These are phyloP conservation scores for Primulina tabacum DNA, from an alignment of 257 asterid genomes.

Conservation along the genomic window DNA sequence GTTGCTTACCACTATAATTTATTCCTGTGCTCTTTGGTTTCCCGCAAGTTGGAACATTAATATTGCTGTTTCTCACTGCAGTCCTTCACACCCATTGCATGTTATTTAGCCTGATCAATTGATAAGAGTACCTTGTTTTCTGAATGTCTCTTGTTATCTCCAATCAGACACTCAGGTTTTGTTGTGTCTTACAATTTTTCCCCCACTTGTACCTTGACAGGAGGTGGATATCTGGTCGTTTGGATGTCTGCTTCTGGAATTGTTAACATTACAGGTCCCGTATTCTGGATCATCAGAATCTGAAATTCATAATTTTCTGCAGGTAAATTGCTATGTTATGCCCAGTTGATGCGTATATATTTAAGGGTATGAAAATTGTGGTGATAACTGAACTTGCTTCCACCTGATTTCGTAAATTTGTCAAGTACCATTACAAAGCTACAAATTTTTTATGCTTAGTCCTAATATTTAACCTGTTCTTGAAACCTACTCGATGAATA, in stretches of 20 bases:
- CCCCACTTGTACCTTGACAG: constrained; percentile 30
- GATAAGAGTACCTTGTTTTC: neutral
- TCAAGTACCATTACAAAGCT: neutral
- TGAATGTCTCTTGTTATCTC: neutral
- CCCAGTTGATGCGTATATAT: neutral
- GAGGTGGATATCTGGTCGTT: constrained; percentile 94
- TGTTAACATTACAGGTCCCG: constrained; percentile 71
- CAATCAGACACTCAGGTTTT: neutral
- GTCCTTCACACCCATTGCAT: neutral
- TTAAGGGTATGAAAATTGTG: neutral
- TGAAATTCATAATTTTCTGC: constrained; percentile 20
- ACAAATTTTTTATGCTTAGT: neutral
- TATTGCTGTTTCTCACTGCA: neutral
- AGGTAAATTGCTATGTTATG: constrained; percentile 20
- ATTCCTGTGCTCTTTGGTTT: neutral
- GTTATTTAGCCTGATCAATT: neutral
- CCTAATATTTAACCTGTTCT: neutral
- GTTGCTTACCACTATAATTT: neutral
- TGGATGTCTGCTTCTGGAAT: constrained; percentile 80
- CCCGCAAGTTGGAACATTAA: neutral
- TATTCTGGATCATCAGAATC: constrained; percentile 38
- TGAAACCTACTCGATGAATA: neutral
- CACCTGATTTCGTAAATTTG: neutral
- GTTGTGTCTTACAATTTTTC: constrained; percentile 16
- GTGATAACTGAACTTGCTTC: neutral